Evolutionary conservation across 495 filamentous ascomycete genomes (phyloP).

Genomic region (Darksidea phi): DNA sequence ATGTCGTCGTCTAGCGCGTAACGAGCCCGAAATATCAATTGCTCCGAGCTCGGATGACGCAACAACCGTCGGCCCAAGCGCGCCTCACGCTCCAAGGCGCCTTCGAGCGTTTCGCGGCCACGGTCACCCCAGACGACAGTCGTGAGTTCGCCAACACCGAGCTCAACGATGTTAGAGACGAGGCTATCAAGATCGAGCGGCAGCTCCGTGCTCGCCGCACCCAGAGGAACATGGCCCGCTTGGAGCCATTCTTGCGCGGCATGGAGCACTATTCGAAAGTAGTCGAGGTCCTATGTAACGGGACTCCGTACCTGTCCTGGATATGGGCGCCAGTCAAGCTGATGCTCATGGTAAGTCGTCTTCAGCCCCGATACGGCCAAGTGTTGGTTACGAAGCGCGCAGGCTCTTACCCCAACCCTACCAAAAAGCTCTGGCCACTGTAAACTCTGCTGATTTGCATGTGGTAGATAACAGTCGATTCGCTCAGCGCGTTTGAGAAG

Average conservation of each 20-base stretch:
- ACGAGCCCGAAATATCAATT: background rate
- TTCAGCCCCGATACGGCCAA: no score
- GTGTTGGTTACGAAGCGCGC: background rate
- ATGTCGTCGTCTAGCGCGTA: no score
- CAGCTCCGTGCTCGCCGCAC: constrained; percentile 41
- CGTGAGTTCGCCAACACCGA: constrained; percentile 37
- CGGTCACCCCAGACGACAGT: constrained; percentile 38
- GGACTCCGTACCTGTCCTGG: constrained; percentile 49
- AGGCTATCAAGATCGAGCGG: constrained; percentile 41
- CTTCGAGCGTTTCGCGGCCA: constrained; percentile 39
- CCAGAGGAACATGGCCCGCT: constrained; percentile 46
- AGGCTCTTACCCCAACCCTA: background rate
- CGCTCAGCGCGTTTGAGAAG: constrained; percentile 44
- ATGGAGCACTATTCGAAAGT: constrained; percentile 45
- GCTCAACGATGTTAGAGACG: constrained; percentile 33
- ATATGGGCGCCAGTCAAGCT: constrained; percentile 51
- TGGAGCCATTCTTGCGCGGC: constrained; percentile 44
- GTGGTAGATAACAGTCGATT: constrained; percentile 37
- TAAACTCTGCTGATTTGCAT: background rate
- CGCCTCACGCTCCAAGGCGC: constrained; percentile 21
- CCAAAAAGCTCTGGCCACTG: background rate
- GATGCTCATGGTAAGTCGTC: constrained; percentile 41
- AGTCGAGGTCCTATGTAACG: constrained; percentile 49
- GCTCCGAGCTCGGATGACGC: background rate
- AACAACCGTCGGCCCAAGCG: constrained; percentile 6